Conservation (phyloP, 306 rosid genomes). For the Malus asiatica region DNA sequence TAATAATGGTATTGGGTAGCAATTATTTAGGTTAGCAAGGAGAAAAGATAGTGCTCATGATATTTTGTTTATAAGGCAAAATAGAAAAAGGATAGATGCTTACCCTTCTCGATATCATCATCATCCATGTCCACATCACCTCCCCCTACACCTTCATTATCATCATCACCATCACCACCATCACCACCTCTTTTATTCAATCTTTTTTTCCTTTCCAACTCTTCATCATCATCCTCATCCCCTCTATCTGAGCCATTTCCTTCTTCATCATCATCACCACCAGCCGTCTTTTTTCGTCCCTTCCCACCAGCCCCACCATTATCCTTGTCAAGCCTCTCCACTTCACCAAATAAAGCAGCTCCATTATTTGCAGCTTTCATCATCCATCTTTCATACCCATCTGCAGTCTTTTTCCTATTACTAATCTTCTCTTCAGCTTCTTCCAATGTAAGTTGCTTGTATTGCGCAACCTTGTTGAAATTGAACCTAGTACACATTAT, state of each 20-base stretch:
- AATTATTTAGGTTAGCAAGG: neutral
- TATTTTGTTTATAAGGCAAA: neutral
- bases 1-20: neutral
- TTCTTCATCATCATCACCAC: conserved; percentile 53
- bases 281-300: conserved; percentile 41
- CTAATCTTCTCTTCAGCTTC: conserved; percentile 99
- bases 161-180: conserved; percentile 50
- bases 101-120: conserved; percentile 78
- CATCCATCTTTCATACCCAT: conserved; percentile 99
- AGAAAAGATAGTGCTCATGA: neutral
- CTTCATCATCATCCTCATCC: conserved; percentile 91
- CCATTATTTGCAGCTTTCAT: conserved; percentile 94
- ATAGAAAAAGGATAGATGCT: conserved; percentile 14
- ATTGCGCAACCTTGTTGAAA: conserved; percentile 91
- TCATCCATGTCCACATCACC: conserved; percentile 81
- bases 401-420: conserved; percentile 91
- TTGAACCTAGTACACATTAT: conserved; percentile 54
- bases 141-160: conserved; percentile 71
- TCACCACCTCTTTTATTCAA: conserved; percentile 56
- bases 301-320: conserved; percentile 45
- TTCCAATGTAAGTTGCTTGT: conserved; percentile 86
- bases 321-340: conserved; percentile 64
- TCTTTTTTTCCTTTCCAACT: conserved; percentile 61
- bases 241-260: conserved; percentile 83
- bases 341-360: conserved; percentile 82